A percentile compares a stretch with the other conserved stretches of the same genome.
phyloP scores from a whole-genome alignment of 2,329 filamentous ascomycete species.

The Helminthosporium solani region DNA sequence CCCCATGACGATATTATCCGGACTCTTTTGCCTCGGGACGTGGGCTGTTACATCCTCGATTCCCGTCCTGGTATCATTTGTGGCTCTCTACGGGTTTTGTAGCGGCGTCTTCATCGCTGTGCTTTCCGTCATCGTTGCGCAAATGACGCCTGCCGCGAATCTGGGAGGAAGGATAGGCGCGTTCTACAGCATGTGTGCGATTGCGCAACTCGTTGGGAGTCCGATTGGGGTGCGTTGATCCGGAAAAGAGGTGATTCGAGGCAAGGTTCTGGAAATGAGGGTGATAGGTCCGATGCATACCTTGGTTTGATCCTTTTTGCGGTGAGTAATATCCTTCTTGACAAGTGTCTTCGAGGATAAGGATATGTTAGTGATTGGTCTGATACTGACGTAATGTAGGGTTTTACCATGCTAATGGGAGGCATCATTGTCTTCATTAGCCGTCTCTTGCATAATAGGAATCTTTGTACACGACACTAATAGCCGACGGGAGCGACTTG shows the following conservation, averaged over 20 bases:
- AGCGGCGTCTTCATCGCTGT: slow-evolving; percentile 69
- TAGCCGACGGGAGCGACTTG: background rate
- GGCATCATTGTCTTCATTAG: slow-evolving; percentile 6
- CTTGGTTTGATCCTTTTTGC: slow-evolving; percentile 29
- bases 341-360: background rate
- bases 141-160: slow-evolving; percentile 68
- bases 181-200: slow-evolving; percentile 61
- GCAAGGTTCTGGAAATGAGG: too few relatives aligned
- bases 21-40: slow-evolving; percentile 54
- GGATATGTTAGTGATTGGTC: background rate
- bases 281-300: slow-evolving; percentile 17
- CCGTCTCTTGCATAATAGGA: slow-evolving; percentile 6
- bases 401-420: slow-evolving; percentile 6
- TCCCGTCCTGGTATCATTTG: slow-evolving; percentile 63
- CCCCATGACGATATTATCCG: slow-evolving; percentile 46
- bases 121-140: slow-evolving; percentile 64
- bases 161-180: slow-evolving; percentile 70
- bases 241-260: background rate
- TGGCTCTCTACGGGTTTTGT: slow-evolving; percentile 67
- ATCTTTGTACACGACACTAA: slow-evolving; percentile 4
- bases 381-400: slow-evolving; percentile 4
- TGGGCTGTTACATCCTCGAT: slow-evolving; percentile 55
- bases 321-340: slow-evolving; percentile 13
- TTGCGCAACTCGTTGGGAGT: slow-evolving; percentile 66
- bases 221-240: slow-evolving; percentile 62